Evolutionary conservation across 805 yeast species (phyloP).

Genomic region (Schizosaccharomyces japonicus): DNA sequence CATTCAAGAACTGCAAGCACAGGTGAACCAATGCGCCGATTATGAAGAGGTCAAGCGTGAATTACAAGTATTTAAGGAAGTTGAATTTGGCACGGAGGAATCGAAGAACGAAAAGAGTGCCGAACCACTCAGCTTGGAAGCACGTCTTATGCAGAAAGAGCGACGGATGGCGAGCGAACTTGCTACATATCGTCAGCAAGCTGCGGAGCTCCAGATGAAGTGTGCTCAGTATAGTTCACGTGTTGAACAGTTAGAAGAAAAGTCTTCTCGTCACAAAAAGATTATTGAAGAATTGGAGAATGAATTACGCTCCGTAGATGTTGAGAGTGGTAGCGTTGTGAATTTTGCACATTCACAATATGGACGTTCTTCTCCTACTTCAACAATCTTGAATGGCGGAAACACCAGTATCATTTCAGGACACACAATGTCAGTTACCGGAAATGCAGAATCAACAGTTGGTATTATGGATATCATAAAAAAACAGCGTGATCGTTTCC

Average conservation of each 20-base stretch:
- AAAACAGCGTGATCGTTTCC: constrained; percentile 83
- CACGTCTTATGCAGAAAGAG: neutral
- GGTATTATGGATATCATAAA: constrained; percentile 62
- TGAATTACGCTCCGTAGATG: neutral
- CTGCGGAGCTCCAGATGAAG: constrained; percentile 21
- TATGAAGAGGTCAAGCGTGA: constrained; percentile 67
- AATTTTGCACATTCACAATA: constrained; percentile 4
- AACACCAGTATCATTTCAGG: constrained; percentile 7
- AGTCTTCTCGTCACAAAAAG: constrained; percentile 43
- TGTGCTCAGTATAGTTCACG: constrained; percentile 19
- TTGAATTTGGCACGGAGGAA: constrained; percentile 12
- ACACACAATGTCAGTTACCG: neutral
- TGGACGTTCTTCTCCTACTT: constrained; percentile 21
- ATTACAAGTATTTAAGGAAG: constrained; percentile 38
- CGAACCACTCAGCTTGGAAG: constrained; percentile 13
- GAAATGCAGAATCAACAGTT: constrained; percentile 13
- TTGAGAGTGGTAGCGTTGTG: constrained; percentile 3
- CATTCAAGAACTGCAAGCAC: constrained; percentile 25
- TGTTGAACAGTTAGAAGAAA: constrained; percentile 20
- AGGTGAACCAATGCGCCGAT: constrained; percentile 32
- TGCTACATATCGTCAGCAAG: constrained; percentile 22
- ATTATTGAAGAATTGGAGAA: constrained; percentile 44
- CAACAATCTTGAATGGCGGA: constrained; percentile 16
- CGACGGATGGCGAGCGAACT: constrained; percentile 17
- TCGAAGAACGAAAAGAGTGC: constrained; percentile 16